Percentiles rank a stretch among this genome's conserved stretches.
These are phyloP conservation scores for Jatropha multifida DNA, from an alignment of 441 rosid species.

Conservation along the genomic window DNA sequence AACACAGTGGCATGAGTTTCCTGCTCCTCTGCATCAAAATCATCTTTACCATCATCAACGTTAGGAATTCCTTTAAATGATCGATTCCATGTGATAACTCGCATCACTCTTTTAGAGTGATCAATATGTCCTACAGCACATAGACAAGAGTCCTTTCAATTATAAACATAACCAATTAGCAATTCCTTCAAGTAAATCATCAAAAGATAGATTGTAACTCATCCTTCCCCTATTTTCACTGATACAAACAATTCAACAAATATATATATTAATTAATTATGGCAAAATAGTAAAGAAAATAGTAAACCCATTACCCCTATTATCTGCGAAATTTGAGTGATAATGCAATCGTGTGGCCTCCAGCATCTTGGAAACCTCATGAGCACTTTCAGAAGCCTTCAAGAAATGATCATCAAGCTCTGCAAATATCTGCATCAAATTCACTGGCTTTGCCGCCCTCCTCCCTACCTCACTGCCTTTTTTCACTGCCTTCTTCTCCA, in stretches of 20 bases:
- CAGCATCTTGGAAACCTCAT: conserved; percentile 88
- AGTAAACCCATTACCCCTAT: conserved; percentile 44
- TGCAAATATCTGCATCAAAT: conserved; percentile 48
- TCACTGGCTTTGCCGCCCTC: conserved; percentile 39
- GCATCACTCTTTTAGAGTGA: conserved; percentile 93
- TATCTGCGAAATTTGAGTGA: conserved; percentile 96
- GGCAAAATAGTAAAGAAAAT: too few species aligned
- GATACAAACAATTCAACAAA: not conserved
- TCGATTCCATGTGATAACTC: conserved; percentile 91
- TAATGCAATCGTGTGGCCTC: conserved; percentile 93
- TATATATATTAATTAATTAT: too few species aligned
- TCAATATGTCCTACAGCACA: conserved; percentile 70
- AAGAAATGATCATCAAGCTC: conserved; percentile 83
- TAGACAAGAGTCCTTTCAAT: conserved; percentile 3
- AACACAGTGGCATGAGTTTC: conserved; percentile 94
- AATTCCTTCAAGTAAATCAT: not conserved
- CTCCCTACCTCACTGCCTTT: conserved; percentile 38
- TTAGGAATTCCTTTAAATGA: conserved; percentile 64
- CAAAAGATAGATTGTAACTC: not conserved
- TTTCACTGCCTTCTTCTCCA: conserved; percentile 29
- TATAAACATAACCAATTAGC: not conserved
- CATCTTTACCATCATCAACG: conserved; percentile 61
- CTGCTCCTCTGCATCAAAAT: conserved; percentile 68
- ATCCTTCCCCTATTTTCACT: not conserved
- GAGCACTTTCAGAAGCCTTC: conserved; percentile 88